Percentiles rank a stretch among this genome's conserved stretches.
These are phyloP conservation scores for Whalleya microplaca DNA, from an alignment of 2,329 filamentous ascomycete genomes.

Conservation along the genomic window DNA sequence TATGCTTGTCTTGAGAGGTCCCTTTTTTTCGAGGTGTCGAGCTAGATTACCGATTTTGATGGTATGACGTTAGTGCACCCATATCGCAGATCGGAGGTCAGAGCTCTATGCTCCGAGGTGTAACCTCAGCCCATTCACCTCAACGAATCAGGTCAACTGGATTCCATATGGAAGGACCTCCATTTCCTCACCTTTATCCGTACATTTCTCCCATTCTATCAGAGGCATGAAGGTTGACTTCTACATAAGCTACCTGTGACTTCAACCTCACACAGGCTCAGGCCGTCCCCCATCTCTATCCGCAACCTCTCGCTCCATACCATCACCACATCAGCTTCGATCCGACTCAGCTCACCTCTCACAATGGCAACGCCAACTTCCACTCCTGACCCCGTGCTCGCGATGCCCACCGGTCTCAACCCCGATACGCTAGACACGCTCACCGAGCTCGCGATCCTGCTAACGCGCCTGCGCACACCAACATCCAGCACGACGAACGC, in stretches of 20 bases:
- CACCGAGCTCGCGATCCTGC: constrained; percentile 77
- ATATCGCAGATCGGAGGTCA: constrained; percentile 1
- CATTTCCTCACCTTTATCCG: neutral
- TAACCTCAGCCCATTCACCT: constrained; percentile 1
- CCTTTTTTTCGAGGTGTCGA: neutral
- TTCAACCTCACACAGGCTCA: no score
- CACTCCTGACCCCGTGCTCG: constrained; percentile 39
- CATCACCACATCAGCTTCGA: neutral
- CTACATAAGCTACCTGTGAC: no score
- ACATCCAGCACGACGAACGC: constrained; percentile 33
- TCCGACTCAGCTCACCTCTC: neutral
- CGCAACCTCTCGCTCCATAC: neutral
- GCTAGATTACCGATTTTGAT: neutral
- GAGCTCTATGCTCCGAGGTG: constrained; percentile 10
- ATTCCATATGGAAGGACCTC: constrained; percentile 1
- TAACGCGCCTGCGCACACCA: constrained; percentile 70
- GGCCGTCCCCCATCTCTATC: no score
- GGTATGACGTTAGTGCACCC: constrained; percentile 24
- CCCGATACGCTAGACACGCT: constrained; percentile 86
- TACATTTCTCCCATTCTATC: no score
- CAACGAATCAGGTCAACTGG: constrained; percentile 15
- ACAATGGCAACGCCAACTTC: constrained; percentile 7
- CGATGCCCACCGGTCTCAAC: constrained; percentile 67
- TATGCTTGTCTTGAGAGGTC: neutral
- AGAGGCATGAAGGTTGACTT: no score